Evolutionary conservation across 2,329 filamentous ascomycete genomes (phyloP).

Genomic region (Ambrosiella cleistominuta): DNA sequence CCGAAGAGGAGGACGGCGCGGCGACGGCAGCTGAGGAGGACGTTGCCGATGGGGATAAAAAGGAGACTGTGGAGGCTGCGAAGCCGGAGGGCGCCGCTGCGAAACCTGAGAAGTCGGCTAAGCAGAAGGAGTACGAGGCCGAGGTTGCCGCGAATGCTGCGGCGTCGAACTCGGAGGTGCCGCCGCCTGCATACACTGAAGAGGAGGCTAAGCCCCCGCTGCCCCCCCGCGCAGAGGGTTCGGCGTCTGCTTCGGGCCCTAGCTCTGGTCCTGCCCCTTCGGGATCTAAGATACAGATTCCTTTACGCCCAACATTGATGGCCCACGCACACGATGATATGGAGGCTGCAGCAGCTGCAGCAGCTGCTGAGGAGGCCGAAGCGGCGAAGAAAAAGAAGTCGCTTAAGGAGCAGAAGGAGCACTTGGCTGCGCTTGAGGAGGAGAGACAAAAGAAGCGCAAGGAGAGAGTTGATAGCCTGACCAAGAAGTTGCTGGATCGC

Average conservation of each 20-base stretch:
- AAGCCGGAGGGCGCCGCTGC: constrained; percentile 1
- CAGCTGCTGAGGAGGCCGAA: constrained; percentile 49
- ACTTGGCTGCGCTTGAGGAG: constrained; percentile 71
- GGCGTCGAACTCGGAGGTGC: constrained; percentile 16
- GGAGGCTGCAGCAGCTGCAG: constrained; percentile 44
- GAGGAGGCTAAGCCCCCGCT: constrained; percentile 16
- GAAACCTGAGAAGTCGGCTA: constrained; percentile 14
- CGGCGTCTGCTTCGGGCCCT: not conserved
- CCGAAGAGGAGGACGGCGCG: constrained; percentile 55
- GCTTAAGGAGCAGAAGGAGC: constrained; percentile 82
- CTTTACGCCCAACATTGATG: constrained; percentile 71
- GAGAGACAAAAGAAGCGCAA: constrained; percentile 72
- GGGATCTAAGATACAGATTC: constrained; percentile 34
- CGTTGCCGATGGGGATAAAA: no score
- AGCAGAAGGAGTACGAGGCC: constrained; percentile 20
- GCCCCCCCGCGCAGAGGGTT: constrained; percentile 19
- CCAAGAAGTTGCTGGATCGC: constrained; percentile 72
- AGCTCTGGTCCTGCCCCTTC: constrained; percentile 16
- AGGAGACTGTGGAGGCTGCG: no score
- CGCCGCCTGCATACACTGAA: constrained; percentile 15
- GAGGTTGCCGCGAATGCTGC: constrained; percentile 15
- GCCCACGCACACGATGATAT: constrained; percentile 51
- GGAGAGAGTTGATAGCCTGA: constrained; percentile 72
- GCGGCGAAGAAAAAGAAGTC: constrained; percentile 70
- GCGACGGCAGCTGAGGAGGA: constrained; percentile 21